phyloP scores from a whole-genome alignment of 306 rosid species.

The Potentilla sterilis region DNA sequence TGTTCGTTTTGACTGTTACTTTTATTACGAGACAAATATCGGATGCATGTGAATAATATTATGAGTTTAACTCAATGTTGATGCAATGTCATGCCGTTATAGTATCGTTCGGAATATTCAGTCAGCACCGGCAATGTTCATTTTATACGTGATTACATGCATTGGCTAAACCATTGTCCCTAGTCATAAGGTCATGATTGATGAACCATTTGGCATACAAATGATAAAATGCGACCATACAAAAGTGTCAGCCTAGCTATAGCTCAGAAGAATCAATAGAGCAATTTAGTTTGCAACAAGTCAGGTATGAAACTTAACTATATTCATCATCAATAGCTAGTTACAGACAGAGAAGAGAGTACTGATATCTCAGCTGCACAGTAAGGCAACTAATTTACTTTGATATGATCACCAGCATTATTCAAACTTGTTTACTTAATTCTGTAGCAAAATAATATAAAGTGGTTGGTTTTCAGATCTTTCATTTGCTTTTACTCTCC shows the following conservation, averaged over 20 bases:
- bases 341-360: not conserved
- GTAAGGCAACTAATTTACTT: not conserved
- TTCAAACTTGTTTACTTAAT: not conserved
- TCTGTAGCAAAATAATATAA: slow-evolving; percentile 8
- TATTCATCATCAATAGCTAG: not conserved
- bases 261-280: not conserved
- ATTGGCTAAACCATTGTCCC: no score
- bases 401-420: slow-evolving; percentile 19
- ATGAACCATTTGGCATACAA: not conserved
- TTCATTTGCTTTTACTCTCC: not conserved
- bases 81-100: no score
- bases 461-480: not conserved
- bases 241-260: not conserved
- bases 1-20: no score
- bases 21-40: no score
- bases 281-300: not conserved
- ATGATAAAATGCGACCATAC: not conserved
- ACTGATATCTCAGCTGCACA: not conserved
- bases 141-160: not conserved
- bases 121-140: not conserved
- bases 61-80: no score
- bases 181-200: not conserved
- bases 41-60: no score
- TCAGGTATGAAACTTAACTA: not conserved
- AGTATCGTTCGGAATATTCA: slow-evolving; percentile 35